Conservation (phyloP, 257 asterid genomes). For the Nicotiana undulata region DNA sequence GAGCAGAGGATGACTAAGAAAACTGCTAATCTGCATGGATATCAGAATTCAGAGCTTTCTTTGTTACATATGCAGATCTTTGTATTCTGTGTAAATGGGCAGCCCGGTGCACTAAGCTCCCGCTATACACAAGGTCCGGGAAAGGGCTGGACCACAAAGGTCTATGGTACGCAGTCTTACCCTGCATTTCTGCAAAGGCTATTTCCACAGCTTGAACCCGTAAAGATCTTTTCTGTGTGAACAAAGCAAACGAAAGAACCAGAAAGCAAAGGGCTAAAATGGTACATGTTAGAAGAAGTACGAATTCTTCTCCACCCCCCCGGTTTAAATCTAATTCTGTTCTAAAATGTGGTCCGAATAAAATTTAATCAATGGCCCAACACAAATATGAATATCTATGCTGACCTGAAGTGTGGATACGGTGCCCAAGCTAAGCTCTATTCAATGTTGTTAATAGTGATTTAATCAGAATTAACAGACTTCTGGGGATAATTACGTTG, state of each 20-base stretch:
- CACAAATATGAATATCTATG: neutral
- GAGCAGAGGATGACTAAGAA: neutral
- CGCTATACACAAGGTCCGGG: too few relatives aligned
- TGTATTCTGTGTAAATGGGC: too few relatives aligned
- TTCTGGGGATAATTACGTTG: neutral
- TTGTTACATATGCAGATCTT: too few relatives aligned
- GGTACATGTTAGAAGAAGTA: neutral
- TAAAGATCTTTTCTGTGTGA: neutral
- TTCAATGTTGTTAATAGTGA: neutral
- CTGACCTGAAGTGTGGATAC: neutral
- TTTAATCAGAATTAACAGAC: neutral
- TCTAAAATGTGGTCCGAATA: neutral
- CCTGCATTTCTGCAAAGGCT: too few relatives aligned
- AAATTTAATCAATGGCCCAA: neutral
- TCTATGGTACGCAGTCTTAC: too few relatives aligned
- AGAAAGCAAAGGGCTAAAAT: neutral
- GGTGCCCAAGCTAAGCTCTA: neutral
- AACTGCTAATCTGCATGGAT: neutral
- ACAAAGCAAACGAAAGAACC: neutral
- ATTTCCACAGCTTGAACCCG: too few relatives aligned
- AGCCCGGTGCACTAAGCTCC: too few relatives aligned
- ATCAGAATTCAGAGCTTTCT: too few relatives aligned
- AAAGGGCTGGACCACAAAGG: too few relatives aligned
- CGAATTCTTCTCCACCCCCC: neutral
- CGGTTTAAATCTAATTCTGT: neutral